phyloP scores from a whole-genome alignment of 2,329 filamentous ascomycete species.

The Penicillium digitatum region DNA sequence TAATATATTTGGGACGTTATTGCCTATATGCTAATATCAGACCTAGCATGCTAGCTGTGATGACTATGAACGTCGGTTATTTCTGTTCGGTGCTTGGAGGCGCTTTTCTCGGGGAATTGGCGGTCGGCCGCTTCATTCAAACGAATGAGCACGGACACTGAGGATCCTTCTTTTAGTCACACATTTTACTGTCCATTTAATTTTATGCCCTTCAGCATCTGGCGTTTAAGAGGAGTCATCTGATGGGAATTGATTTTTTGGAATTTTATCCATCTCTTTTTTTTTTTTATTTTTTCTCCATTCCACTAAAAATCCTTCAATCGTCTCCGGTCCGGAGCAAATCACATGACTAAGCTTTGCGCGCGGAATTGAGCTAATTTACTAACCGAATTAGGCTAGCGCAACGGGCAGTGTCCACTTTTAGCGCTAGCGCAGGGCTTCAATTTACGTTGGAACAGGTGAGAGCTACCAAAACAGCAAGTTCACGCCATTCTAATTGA shows the following conservation, averaged over 20 bases:
- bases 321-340: not conserved
- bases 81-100: conserved; percentile 75
- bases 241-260: not conserved
- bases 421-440: not conserved
- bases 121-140: conserved; percentile 65
- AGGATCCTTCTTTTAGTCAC: not conserved
- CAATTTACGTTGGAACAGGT: not conserved
- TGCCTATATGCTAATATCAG: conserved; percentile 1
- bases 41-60: conserved; percentile 80
- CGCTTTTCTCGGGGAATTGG: conserved; percentile 80
- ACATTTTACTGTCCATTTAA: not conserved
- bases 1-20: not conserved
- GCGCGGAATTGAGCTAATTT: conserved; percentile 8
- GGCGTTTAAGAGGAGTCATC: not conserved
- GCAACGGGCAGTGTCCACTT: not conserved
- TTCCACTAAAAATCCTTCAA: not conserved
- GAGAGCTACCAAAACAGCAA: not conserved
- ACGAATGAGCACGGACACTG: conserved; percentile 32
- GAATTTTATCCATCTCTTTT: not conserved
- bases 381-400: not conserved
- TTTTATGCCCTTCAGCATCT: not conserved
- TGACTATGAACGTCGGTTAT: conserved; percentile 84
- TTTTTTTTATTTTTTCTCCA: not conserved
- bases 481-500: not conserved
- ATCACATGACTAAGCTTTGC: not conserved